Evolutionary conservation across 177 flowering plant species (phyloP).

Genomic region (Telopea speciosissima): DNA sequence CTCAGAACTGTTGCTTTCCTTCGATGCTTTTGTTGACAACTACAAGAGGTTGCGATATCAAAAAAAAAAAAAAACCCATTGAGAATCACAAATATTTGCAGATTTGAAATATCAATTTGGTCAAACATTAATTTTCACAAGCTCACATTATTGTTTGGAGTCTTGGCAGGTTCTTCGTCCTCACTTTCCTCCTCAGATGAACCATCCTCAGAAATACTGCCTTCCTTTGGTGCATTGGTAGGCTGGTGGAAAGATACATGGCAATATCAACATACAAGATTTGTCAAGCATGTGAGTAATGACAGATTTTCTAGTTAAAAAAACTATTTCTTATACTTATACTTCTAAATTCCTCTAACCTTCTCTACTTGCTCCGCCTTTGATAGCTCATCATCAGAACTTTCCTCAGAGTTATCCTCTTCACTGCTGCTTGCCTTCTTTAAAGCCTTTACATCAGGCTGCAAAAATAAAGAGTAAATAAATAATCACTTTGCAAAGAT

Average conservation of each 20-base stretch:
- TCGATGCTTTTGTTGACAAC: neutral
- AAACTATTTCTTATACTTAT: neutral
- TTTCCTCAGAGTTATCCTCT: constrained; percentile 16
- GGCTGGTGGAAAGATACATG: constrained; percentile 10
- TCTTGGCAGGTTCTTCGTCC: constrained; percentile 32
- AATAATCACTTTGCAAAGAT: no score
- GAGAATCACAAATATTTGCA: neutral
- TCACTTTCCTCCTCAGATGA: constrained; percentile 36
- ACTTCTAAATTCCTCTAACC: constrained; percentile 3
- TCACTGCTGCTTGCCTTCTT: constrained; percentile 25
- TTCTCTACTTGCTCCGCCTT: constrained; percentile 11
- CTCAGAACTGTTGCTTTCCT: neutral
- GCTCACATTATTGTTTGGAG: constrained; percentile 21
- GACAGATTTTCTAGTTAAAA: neutral
- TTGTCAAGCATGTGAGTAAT: neutral
- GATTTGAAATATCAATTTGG: neutral
- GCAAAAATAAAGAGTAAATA: no score
- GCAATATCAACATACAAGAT: neutral
- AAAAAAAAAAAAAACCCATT: neutral
- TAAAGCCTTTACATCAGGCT: no score
- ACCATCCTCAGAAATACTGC: constrained; percentile 38
- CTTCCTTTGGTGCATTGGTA: constrained; percentile 17
- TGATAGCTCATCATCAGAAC: constrained; percentile 31
- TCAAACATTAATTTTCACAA: no score
- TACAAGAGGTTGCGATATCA: neutral